A percentile compares a stretch with the other conserved stretches of the same genome.
Conservation (phyloP, 2,329 filamentous ascomycete species). For the Didymella sp. region DNA sequence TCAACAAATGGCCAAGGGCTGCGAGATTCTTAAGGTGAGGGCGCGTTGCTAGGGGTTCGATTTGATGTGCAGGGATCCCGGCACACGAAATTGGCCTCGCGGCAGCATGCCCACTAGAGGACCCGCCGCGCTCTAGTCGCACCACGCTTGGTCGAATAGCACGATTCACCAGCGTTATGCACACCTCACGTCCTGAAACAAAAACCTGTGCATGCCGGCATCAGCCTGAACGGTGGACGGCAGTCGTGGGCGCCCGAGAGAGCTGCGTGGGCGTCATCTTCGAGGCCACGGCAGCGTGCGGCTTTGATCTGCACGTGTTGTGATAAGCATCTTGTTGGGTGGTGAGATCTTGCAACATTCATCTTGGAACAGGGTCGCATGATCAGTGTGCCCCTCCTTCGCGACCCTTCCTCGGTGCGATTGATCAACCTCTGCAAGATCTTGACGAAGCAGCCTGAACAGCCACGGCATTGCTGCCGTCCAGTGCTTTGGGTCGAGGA, state of each 20-base stretch:
- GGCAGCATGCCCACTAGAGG: constrained; percentile 42
- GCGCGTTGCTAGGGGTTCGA: constrained; percentile 46
- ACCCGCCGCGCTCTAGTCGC: constrained; percentile 36
- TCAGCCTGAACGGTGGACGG: constrained; percentile 9
- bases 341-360: constrained; percentile 20
- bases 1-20: constrained; percentile 37
- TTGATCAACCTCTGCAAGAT: constrained; percentile 31
- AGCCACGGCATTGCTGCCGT: constrained; percentile 21
- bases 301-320: constrained; percentile 22
- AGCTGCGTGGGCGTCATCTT: constrained; percentile 8
- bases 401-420: constrained; percentile 21
- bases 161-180: constrained; percentile 44
- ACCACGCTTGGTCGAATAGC: constrained; percentile 37
- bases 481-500: constrained; percentile 17
- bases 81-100: constrained; percentile 44
- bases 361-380: constrained; percentile 33
- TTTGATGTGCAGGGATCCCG: constrained; percentile 40
- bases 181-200: constrained; percentile 37
- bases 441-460: constrained; percentile 30
- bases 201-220: constrained; percentile 35
- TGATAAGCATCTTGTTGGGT: constrained; percentile 19
- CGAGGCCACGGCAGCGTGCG: constrained; percentile 15
- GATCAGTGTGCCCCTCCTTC: constrained; percentile 37
- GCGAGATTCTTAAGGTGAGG: constrained; percentile 46
- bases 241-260: constrained; percentile 1